phyloP scores from a whole-genome alignment of 2,329 filamentous ascomycete species.

The Nemania sp. region DNA sequence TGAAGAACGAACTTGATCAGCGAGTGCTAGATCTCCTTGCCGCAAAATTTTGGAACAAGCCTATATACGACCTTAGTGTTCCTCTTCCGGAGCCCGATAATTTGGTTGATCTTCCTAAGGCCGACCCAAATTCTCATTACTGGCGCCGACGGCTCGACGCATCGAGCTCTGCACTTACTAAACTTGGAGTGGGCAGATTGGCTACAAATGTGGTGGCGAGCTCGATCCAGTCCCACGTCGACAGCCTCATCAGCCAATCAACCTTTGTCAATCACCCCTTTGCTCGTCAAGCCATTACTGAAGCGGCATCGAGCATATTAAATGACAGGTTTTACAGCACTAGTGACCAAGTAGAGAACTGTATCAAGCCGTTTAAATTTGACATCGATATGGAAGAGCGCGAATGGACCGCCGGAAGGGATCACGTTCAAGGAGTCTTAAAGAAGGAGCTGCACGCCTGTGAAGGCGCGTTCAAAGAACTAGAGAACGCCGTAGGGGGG shows the following conservation, averaged over 20 bases:
- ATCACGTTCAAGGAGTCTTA: constrained; percentile 83
- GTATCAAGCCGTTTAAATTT: constrained; percentile 98
- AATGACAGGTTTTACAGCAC: constrained; percentile 97
- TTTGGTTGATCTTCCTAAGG: constrained; percentile 83
- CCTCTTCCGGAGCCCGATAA: constrained; percentile 76
- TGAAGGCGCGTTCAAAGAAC: constrained; percentile 78
- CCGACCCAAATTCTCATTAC: constrained; percentile 85
- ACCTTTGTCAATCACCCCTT: constrained; percentile 93
- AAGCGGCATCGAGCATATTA: constrained; percentile 88
- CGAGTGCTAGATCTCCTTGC: constrained; percentile 93
- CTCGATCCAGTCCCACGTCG: constrained; percentile 86
- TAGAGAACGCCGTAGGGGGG: constrained; percentile 84
- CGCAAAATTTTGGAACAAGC: constrained; percentile 97
- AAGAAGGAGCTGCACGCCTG: constrained; percentile 89
- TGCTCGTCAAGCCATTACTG: constrained; percentile 90
- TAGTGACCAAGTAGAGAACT: constrained; percentile 97
- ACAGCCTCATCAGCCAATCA: constrained; percentile 80
- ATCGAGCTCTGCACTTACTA: constrained; percentile 89
- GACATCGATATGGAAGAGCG: constrained; percentile 93
- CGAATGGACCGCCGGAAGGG: constrained; percentile 88
- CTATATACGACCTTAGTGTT: constrained; percentile 82
- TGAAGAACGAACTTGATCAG: constrained; percentile 94
- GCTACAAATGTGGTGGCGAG: constrained; percentile 92
- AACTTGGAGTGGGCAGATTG: constrained; percentile 90
- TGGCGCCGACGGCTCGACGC: constrained; percentile 97